Base-by-base conservation (phyloP, 2,329 filamentous ascomycete species). In the Coniosporium tulheliwenetii region DNA sequence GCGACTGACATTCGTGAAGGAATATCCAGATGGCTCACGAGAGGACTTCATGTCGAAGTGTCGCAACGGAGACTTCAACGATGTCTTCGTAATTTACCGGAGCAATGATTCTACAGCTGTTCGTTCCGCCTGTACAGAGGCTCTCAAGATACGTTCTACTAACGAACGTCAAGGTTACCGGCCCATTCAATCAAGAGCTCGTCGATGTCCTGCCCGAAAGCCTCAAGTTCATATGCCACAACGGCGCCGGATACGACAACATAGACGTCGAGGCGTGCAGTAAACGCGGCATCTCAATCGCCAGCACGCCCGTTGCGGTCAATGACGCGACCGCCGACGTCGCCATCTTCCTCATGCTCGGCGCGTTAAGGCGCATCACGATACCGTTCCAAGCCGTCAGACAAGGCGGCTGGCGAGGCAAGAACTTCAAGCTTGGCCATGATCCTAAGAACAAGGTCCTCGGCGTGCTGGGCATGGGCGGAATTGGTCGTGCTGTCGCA, bases 401-500 rank as follows among this genome's bases (percentile, higher is more conserved):
- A 16, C 55, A 63, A 52, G 58, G 63, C 35, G 57, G 63, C 41
- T 66, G 63, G 61, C 58, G 65, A 33, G 67, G 67, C 33, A 56
- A 59, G 13, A 49, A 56, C 32, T 61, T 66, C 36, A 55, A 54
- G 1, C 63, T 73, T 31, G 70, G 69, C 10, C 68, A 69, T 48
- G 69, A 73, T 41, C 69, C 69, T 2, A 65, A 66, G 48, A 64
- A 67, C 43, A 71, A 71, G 50, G 57, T 57, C 1, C 62, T 73
- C 50, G 73, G 71, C 5, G 71, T 77, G 42, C 55, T 77, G 1
- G 73, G 73, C 9, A 74, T 76, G 70, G 73, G 73, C 19, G 70
- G 72, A 8, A 77, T 77, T 37, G 73, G 73, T 2, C 59, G 64
- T 10, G 66, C 68, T 5, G 62, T 67, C 8, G 63, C 62, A 16